These are phyloP conservation scores for Hyaloperonospora arabidopsidis DNA, from an alignment of 352 stramenopile genomes.

Conservation along the genomic window DNA sequence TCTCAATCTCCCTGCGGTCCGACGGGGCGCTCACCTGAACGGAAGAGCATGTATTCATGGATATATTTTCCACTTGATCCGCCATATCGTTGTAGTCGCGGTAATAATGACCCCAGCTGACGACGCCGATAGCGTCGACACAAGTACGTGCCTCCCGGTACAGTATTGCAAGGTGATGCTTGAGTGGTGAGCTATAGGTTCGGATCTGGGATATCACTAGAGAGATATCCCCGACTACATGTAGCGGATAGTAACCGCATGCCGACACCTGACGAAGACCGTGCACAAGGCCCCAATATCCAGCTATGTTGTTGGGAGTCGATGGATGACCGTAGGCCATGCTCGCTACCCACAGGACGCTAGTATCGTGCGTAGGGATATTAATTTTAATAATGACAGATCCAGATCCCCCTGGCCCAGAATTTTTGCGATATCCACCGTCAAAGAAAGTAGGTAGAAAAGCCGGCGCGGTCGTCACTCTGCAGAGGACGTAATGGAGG, in stretches of 20 bases:
- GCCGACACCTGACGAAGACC: too few relatives aligned
- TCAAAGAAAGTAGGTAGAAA: constrained; percentile 3
- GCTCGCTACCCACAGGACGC: not conserved
- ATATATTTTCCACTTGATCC: not conserved
- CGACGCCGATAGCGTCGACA: not conserved
- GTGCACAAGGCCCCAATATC: not conserved
- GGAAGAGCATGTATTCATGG: not conserved
- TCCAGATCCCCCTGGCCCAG: too few relatives aligned
- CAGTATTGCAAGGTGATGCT: not conserved
- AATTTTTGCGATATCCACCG: too few relatives aligned
- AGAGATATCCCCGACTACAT: too few relatives aligned
- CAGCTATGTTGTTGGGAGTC: not conserved
- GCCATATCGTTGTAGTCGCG: not conserved
- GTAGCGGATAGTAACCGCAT: too few relatives aligned
- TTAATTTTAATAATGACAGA: not conserved
- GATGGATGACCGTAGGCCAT: not conserved
- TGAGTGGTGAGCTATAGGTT: not conserved
- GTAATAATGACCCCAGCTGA: not conserved
- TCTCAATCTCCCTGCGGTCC: not conserved
- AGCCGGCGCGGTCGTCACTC: not conserved
- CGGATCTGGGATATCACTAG: not conserved
- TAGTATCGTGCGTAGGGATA: not conserved
- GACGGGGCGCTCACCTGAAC: not conserved
- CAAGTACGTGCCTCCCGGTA: not conserved
- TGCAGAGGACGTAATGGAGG: not conserved